phyloP scores from a whole-genome alignment of 192 early-diverging fungal genomes.

The Backusella mclennaniae region DNA sequence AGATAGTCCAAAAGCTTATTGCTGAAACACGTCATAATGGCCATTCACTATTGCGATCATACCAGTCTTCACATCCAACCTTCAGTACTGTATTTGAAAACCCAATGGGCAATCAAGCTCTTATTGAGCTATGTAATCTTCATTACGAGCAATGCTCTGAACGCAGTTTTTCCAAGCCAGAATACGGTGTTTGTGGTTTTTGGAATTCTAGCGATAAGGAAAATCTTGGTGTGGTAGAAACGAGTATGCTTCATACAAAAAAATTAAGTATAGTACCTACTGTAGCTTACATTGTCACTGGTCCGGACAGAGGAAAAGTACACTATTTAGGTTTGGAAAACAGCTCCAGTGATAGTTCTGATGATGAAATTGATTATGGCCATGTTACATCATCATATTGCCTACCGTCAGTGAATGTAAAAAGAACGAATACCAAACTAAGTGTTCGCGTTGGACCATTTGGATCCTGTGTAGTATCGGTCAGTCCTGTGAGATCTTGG shows the following conservation, averaged over 20 bases:
- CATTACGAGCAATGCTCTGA: conserved; percentile 10
- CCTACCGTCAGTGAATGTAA: not conserved
- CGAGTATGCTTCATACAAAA: not conserved
- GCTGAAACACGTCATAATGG: not conserved
- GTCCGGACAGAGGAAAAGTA: not conserved
- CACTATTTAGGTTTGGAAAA: not conserved
- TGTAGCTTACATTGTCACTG: conserved; percentile 3
- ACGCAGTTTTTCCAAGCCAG: not conserved
- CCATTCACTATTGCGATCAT: conserved; percentile 14
- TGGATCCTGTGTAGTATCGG: not conserved
- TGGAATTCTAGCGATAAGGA: not conserved
- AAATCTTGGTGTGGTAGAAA: not conserved
- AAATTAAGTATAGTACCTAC: not conserved
- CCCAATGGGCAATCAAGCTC: not conserved
- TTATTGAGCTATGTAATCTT: conserved; percentile 21
- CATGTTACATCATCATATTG: not conserved
- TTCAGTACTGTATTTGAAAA: conserved; percentile 24
- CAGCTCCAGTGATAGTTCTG: not conserved
- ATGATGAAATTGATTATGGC: not conserved
- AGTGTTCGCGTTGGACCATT: not conserved
- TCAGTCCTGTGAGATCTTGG: not conserved
- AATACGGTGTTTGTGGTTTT: conserved; percentile 5
- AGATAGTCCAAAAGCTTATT: not conserved
- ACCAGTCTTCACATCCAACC: conserved; percentile 14
- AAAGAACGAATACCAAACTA: not conserved